Base-by-base conservation (phyloP, 2,329 filamentous ascomycete genomes). In the Penicillium sp. region DNA sequence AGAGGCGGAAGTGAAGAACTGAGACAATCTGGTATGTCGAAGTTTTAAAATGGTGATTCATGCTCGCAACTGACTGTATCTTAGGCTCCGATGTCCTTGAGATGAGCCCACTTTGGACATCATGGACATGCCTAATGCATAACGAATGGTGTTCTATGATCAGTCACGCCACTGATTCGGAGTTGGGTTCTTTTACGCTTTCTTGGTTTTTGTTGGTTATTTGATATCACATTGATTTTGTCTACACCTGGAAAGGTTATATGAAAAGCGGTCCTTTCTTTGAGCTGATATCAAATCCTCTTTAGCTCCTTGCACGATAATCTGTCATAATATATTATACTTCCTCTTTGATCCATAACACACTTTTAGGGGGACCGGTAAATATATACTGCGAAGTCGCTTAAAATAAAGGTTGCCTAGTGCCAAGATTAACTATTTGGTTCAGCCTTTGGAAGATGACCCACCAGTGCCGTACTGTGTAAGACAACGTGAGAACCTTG, bases 381-480 rank as follows among this genome's bases (percentile, higher is more conserved):
- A 6, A 24, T 35, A 1, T 10, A 9, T 7, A 19, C n/a, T 22
- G 22, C 22, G 26, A 21, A 29, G 41, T 44, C 33, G 48, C 24
- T 31, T 52, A 37, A 19, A 53, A 53, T 53, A 29, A 22, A 37
- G 51, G 22, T 53, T 53, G 51, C 51, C 51, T 53, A 39, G 31
- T 47, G 51, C 49, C 49, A 52, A 52, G 49, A 24, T 14, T 29
- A n/a, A 43, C 11, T n/a, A 29, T n/a, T 29, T 27, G n/a, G 37
- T 24, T 22, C 19, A 9, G 27, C 9, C 27, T 29, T 29, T 29
- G 27, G 10, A 29, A 8, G 35, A 22, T 22, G n/a, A 19, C n/a
- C 39, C 39, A 41, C 39, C 19, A 41, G 39, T 22, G 37, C 37
- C 37, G 35, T 37, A 37, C 33, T 16, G 5, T 33, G 5, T 33